phyloP scores from a whole-genome alignment of 352 stramenopile species.

The Aphanomyces astaci region DNA sequence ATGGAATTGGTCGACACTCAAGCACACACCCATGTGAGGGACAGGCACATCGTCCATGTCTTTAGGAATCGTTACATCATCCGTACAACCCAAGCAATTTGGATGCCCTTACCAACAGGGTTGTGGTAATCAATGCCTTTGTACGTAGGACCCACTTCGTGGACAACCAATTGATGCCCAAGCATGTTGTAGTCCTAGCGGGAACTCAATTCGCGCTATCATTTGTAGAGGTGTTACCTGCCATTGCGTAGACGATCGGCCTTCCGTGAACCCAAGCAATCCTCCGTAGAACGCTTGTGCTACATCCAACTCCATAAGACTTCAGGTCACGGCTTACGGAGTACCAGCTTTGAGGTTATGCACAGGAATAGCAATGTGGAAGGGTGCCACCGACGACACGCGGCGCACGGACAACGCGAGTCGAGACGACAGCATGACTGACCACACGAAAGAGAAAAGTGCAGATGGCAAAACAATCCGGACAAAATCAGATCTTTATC shows the following conservation, averaged over 20 bases:
- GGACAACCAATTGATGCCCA: constrained; percentile 78
- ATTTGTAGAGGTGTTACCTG: constrained; percentile 44
- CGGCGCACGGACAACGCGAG: neutral
- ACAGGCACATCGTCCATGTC: constrained; percentile 97
- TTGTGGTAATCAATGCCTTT: constrained; percentile 92
- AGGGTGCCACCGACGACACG: constrained; percentile 34
- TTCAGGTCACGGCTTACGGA: neutral
- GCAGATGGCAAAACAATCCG: neutral
- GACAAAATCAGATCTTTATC: constrained; percentile 1
- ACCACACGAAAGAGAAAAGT: neutral
- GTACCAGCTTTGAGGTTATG: constrained; percentile 82
- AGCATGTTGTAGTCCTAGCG: constrained; percentile 86
- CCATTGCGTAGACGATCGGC: constrained; percentile 88
- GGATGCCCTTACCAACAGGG: constrained; percentile 78
- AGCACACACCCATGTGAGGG: constrained; percentile 90
- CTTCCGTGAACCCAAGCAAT: constrained; percentile 87
- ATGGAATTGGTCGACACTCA: constrained; percentile 92
- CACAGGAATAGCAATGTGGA: constrained; percentile 92
- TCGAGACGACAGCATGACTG: neutral
- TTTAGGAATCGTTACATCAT: constrained; percentile 23
- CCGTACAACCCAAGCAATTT: neutral
- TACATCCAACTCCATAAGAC: constrained; percentile 15
- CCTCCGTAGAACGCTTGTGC: constrained; percentile 91
- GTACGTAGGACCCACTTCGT: constrained; percentile 92
- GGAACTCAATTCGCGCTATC: neutral